Base-by-base conservation (phyloP, 2,329 filamentous ascomycete species). In the Xylaria sp. region DNA sequence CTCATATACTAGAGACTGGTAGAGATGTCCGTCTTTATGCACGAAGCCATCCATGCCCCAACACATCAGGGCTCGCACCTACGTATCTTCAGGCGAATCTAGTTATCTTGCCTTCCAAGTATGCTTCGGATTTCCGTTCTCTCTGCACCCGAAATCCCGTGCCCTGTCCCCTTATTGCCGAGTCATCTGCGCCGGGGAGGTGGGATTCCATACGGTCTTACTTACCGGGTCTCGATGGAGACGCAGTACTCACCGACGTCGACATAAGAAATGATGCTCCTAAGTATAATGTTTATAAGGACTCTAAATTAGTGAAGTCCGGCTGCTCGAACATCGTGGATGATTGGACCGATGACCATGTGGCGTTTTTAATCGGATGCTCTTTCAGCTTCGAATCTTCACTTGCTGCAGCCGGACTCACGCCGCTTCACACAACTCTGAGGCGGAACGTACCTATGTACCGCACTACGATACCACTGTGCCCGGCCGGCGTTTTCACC, bases 361-460 rank as follows among this genome's bases (percentile, higher is more conserved):
- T 90, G 89, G 72, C 84, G 89, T 28, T 89, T 83, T 0, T 91
- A 89, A 68, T 89, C 88, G 9, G 67, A 1, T 91, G 89, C 74
- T 88, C 84, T 0, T 91, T 86, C 80, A 87, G 83, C 71, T 91
- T 91, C 74, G 89, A 91, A 76, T 78, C 81, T 2, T 88, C 87
- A 3, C 82, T 91, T 25, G 73, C 77, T 0, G 76, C 74, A 0
- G 84, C 84, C 0, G 85, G 85, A 0, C 77, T 91, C 6, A 71
- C 80, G 7, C 84, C 88, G 1, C 80, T 83, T 2, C 87, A 91
- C 72, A 78, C 82, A 4, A 65, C 77, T 2, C 79, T 83, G 20
- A 75, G 77, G 45, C 81, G 84, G 34, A 87, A 86, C 66, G 86
- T 90, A 2, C 80, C 87, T 13, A 91, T 91, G 86, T 91, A 90